These are phyloP conservation scores for Quambalaria eucalypti DNA, from an alignment of 1,284 basidiomycete genomes.

Conservation along the genomic window DNA sequence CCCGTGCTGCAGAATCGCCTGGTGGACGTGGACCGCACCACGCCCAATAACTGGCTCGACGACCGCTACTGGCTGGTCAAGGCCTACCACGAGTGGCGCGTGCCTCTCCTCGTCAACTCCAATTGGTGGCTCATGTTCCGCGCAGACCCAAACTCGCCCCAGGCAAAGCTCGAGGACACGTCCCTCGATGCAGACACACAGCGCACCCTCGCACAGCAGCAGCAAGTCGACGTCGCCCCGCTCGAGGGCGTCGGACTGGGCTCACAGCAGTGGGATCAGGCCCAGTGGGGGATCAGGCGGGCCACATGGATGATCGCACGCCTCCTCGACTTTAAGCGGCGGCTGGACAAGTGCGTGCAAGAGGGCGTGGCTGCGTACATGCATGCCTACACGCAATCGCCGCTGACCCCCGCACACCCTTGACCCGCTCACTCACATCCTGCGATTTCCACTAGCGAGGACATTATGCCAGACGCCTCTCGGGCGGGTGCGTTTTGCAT, in stretches of 20 bases:
- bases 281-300: slow-evolving; percentile 71
- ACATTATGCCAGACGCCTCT: slow-evolving; percentile 54
- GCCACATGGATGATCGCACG: slow-evolving; percentile 75
- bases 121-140: slow-evolving; percentile 94
- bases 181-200: slow-evolving; percentile 14
- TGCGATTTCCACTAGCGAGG: slow-evolving; percentile 46
- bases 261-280: slow-evolving; percentile 38
- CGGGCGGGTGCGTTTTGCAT: slow-evolving; percentile 55
- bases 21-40: slow-evolving; percentile 70
- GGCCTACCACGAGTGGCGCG: slow-evolving; percentile 81
- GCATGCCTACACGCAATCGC: slow-evolving; percentile 2
- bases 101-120: slow-evolving; percentile 78
- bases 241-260: slow-evolving; percentile 18
- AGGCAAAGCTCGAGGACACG: slow-evolving; percentile 16
- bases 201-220: slow-evolving; percentile 20
- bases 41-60: slow-evolving; percentile 87
- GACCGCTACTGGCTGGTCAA: slow-evolving; percentile 88
- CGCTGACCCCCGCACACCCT: neutral
- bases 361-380: neutral
- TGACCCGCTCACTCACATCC: neutral
- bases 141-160: slow-evolving; percentile 51
- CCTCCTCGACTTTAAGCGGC: slow-evolving; percentile 67
- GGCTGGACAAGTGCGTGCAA: slow-evolving; percentile 55
- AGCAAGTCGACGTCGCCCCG: slow-evolving; percentile 31
- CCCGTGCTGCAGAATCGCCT: slow-evolving; percentile 68